Evolutionary conservation across 371 early-diverging fungal genomes (phyloP).

Genomic region (Synchytrium microbalum): DNA sequence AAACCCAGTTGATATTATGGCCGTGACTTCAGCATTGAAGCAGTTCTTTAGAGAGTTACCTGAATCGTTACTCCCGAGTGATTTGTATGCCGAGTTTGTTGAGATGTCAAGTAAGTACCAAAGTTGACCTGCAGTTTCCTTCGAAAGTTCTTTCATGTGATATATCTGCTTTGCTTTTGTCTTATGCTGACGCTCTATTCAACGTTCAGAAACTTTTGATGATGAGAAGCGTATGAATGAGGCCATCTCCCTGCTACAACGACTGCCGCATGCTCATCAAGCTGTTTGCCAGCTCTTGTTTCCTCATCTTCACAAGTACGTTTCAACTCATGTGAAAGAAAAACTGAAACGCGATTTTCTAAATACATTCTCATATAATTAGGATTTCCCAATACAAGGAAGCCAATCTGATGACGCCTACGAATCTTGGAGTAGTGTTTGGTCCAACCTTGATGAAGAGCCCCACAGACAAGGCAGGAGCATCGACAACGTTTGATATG

Average conservation of each 20-base stretch:
- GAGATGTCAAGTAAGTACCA: conserved; percentile 15
- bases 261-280: neutral
- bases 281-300: neutral
- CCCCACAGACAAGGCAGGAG: conserved; percentile 11
- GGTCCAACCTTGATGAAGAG: conserved; percentile 82
- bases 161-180: no score
- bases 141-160: no score
- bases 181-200: no score
- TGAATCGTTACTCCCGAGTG: conserved; percentile 22
- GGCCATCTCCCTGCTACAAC: neutral
- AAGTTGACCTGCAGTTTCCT: neutral
- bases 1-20: conserved; percentile 31
- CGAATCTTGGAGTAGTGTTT: conserved; percentile 87
- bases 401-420: conserved; percentile 79
- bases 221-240: neutral
- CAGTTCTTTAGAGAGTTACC: conserved; percentile 39
- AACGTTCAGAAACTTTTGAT: no score
- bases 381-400: conserved; percentile 18
- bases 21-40: conserved; percentile 32
- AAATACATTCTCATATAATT: neutral
- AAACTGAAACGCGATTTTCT: neutral
- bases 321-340: neutral
- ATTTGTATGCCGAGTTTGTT: conserved; percentile 17
- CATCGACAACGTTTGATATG: neutral
- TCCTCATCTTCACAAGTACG: neutral